Evolutionary conservation across 306 rosid genomes (phyloP).

Genomic region (Cucurbita pepo): DNA sequence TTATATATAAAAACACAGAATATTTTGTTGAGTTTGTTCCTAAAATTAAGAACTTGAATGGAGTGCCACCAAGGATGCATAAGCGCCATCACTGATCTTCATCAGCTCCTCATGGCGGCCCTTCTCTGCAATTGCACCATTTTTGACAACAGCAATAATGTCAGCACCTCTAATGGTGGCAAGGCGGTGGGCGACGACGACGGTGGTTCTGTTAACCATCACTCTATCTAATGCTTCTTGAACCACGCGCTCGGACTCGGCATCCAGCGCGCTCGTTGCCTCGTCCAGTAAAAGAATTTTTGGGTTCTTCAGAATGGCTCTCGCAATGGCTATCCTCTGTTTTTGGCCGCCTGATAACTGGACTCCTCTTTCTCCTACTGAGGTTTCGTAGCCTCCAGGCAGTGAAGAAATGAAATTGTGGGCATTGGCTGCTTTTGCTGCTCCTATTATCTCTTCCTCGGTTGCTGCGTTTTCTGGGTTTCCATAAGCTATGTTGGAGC

Average conservation of each 20-base stretch:
- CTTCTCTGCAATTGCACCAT: conserved; percentile 56
- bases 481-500: conserved; percentile 64
- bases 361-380: conserved; percentile 74
- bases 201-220: conserved; percentile 60
- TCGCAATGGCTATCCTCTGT: conserved; percentile 77
- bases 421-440: conserved; percentile 64
- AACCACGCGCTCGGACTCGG: conserved; percentile 65
- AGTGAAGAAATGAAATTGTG: conserved; percentile 49
- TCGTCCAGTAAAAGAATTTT: conserved; percentile 74
- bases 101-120: conserved; percentile 63
- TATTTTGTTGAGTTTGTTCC: neutral
- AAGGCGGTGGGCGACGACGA: conserved; percentile 78
- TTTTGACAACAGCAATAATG: conserved; percentile 53
- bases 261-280: conserved; percentile 88
- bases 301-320: conserved; percentile 70
- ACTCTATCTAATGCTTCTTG: conserved; percentile 78
- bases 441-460: conserved; percentile 60
- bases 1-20: too few relatives aligned
- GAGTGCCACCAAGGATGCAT: conserved; percentile 70
- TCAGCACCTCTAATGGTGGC: conserved; percentile 68
- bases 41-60: conserved; percentile 22
- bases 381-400: conserved; percentile 51
- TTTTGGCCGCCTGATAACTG: conserved; percentile 90
- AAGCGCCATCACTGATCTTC: conserved; percentile 49
- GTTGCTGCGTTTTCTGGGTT: conserved; percentile 33